These are phyloP conservation scores for Picea engelmannii DNA, from an alignment of 83 land plant species.

Conservation along the genomic window DNA sequence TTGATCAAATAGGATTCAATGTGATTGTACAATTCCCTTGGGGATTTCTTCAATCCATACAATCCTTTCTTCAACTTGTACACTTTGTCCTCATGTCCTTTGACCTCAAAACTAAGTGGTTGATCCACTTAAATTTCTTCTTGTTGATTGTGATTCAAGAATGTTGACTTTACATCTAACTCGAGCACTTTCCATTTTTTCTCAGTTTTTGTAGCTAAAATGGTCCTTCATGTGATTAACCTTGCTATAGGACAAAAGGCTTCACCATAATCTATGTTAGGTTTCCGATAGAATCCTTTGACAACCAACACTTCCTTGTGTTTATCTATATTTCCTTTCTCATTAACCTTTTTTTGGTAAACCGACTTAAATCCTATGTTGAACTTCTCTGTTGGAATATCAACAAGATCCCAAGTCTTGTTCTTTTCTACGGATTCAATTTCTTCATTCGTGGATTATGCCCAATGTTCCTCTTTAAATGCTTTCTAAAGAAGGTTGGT, in stretches of 20 bases:
- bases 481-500: not conserved
- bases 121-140: conserved; percentile 12
- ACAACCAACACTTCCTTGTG: not conserved
- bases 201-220: not conserved
- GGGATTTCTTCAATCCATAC: too few relatives aligned
- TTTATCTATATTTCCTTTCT: not conserved
- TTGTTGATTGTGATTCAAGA: not conserved
- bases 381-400: not conserved
- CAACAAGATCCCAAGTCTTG: not conserved
- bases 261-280: not conserved
- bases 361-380: conserved; percentile 3
- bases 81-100: too few relatives aligned
- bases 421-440: not conserved
- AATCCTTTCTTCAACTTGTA: too few relatives aligned
- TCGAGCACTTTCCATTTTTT: not conserved
- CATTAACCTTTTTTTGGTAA: not conserved
- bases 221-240: not conserved
- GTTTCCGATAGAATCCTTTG: not conserved
- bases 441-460: not conserved
- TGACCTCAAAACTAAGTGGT: not conserved
- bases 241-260: not conserved
- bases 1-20: too few relatives aligned
- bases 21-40: too few relatives aligned
- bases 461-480: not conserved
- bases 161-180: conserved; percentile 9